Evolutionary conservation across 306 rosid genomes (phyloP).

Genomic region (Medicago ruthenica): DNA sequence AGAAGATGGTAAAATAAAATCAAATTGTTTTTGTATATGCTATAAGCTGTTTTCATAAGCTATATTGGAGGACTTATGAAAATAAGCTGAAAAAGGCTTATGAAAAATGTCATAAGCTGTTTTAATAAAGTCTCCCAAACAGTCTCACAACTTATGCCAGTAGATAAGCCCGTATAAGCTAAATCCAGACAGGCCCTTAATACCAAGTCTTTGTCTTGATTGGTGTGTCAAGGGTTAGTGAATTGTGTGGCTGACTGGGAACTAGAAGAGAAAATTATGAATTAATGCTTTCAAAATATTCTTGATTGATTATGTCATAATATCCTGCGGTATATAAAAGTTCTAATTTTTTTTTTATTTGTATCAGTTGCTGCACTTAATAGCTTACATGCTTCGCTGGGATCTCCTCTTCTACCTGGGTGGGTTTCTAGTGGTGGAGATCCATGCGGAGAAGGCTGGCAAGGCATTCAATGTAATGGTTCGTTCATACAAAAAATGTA

Average conservation of each 20-base stretch:
- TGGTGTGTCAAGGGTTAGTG: constrained; percentile 9
- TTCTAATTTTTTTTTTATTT: constrained; percentile 45
- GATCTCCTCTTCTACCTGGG: constrained; percentile 82
- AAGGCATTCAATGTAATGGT: constrained; percentile 82
- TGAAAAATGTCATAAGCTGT: too few relatives aligned
- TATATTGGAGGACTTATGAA: too few relatives aligned
- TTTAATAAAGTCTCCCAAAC: too few relatives aligned
- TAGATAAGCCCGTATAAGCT: too few relatives aligned
- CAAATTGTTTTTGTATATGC: too few relatives aligned
- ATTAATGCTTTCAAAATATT: constrained; percentile 16
- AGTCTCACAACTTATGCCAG: too few relatives aligned
- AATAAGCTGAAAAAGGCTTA: too few relatives aligned
- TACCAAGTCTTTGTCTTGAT: constrained; percentile 9
- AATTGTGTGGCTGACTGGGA: constrained; percentile 24
- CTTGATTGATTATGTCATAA: constrained; percentile 24
- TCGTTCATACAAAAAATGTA: constrained; percentile 73
- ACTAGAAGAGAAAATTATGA: background rate
- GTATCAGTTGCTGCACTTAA: constrained; percentile 89
- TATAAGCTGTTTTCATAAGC: too few relatives aligned
- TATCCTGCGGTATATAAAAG: constrained; percentile 25
- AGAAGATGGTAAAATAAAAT: too few relatives aligned
- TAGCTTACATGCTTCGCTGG: constrained; percentile 70
- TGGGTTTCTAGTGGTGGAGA: constrained; percentile 90
- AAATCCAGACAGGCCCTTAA: background rate
- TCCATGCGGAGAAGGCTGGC: constrained; percentile 98